These are phyloP conservation scores for Rasamsonia emersonii DNA, from an alignment of 2,329 filamentous ascomycete species.

Conservation along the genomic window DNA sequence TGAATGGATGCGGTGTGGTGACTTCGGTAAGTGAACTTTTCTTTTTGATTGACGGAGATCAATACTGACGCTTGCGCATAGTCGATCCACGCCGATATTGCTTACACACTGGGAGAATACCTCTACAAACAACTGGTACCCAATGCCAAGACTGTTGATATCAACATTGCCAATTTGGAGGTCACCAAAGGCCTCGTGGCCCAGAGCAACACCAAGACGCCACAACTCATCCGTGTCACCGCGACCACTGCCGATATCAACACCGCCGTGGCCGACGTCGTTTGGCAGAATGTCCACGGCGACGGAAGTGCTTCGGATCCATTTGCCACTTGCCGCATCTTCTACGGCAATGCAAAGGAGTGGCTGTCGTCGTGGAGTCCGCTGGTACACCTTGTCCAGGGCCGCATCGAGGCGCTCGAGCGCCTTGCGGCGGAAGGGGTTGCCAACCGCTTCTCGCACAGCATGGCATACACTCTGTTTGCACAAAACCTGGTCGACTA, in stretches of 20 bases:
- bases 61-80: slow-evolving; percentile 1
- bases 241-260: slow-evolving; percentile 36
- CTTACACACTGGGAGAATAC: slow-evolving; percentile 16
- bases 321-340: slow-evolving; percentile 15
- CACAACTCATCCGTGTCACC: slow-evolving; percentile 13
- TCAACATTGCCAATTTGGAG: slow-evolving; percentile 15
- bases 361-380: slow-evolving; percentile 19
- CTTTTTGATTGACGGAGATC: neutral
- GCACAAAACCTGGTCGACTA: slow-evolving; percentile 15
- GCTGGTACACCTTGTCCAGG: slow-evolving; percentile 16
- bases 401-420: slow-evolving; percentile 18
- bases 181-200: slow-evolving; percentile 43
- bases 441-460: slow-evolving; percentile 14
- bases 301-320: slow-evolving; percentile 15
- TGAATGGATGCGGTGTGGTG: slow-evolving; percentile 10
- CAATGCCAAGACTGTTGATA: slow-evolving; percentile 7
- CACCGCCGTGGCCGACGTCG: slow-evolving; percentile 4
- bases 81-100: slow-evolving; percentile 17
- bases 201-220: slow-evolving; percentile 16
- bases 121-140: slow-evolving; percentile 10
- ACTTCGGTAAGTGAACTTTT: slow-evolving; percentile 3
- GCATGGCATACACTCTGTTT: slow-evolving; percentile 21
- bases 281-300: slow-evolving; percentile 19
- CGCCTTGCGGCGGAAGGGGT: slow-evolving; percentile 15
- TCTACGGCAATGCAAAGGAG: slow-evolving; percentile 13